Evolutionary conservation across 2,329 filamentous ascomycete genomes (phyloP), one percentile per base, ranked within the genome.

Genomic region (Ceratocystis cubensis): DNA sequence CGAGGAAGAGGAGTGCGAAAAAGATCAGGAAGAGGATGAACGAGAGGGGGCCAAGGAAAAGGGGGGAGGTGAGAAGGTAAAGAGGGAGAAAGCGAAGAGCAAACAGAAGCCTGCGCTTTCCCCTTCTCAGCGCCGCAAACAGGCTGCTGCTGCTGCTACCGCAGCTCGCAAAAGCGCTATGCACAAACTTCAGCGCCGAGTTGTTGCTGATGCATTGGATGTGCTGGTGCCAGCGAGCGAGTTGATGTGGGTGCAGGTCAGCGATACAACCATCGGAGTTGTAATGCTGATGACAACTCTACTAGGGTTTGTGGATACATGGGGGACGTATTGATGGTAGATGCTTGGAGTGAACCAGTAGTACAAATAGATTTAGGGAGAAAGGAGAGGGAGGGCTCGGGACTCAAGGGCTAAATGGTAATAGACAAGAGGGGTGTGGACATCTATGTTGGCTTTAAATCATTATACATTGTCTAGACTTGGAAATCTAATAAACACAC

Each of bases 281-380:
- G 79, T 80, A 7, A 87, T 86, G 80, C 74, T 87, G 22, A 71
- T 82, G 25, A 86, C 85, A 63, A 88, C 86, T 0, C 59, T 87
- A 3, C 72, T 89, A 59, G 84, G 85, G 8, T 80, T 81, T 1
- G 73, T 76, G 69, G 82, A 84, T 70, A 81, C 86, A 1, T 90
- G 87, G 87, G 78, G 81, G 67, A 76, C 77, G 65, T 80, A 78
- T 61, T 69, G 64, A 53, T 22, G 48, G 17, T 13, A 15, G 3
- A 41, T 41, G 10, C 10, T 41, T 41, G 3, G 37, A 41, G 10
- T 41, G 1, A 41, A 41, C 37, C 10, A 41, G 37, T 15, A 15
- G 37, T 41, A 15, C 37, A 41, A 41, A 41, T 41, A 41, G 22
- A 53, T 2, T 8, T 22, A 8, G n/a, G 0, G 17, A 10, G 48